These are phyloP conservation scores for Hygrophorus pudorinus DNA, from an alignment of 768 basidiomycete genomes.

Conservation along the genomic window DNA sequence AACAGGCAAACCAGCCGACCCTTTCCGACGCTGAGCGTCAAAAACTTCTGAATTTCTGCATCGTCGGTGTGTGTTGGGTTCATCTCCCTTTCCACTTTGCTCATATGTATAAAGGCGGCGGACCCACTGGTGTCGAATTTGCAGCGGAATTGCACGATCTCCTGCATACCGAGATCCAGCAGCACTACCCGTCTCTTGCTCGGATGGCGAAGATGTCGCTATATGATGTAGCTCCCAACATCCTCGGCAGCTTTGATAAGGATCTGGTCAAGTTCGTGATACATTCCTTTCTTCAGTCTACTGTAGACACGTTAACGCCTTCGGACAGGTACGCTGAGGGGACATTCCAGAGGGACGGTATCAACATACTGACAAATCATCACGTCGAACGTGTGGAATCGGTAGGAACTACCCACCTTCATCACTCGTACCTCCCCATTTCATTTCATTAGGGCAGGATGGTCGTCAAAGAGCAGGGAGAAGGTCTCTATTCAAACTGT, in stretches of 20 bases:
- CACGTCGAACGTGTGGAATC: conserved; percentile 63
- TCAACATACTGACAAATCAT: conserved; percentile 59
- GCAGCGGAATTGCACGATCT: conserved; percentile 77
- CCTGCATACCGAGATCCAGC: conserved; percentile 51
- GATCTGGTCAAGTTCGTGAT: conserved; percentile 44
- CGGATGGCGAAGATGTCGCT: conserved; percentile 62
- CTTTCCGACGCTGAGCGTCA: conserved; percentile 65
- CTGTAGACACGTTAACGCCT: background rate
- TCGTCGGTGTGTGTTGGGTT: conserved; percentile 50
- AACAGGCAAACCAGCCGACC: conserved; percentile 77
- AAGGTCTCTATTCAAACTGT: conserved; percentile 32
- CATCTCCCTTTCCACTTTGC: conserved; percentile 2
- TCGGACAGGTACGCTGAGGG: conserved; percentile 50
- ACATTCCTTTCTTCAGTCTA: background rate
- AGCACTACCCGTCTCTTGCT: conserved; percentile 54
- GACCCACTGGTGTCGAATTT: conserved; percentile 76
- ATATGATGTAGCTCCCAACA: conserved; percentile 73
- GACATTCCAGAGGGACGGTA: conserved; percentile 66
- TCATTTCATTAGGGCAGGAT: conserved; percentile 40
- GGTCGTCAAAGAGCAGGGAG: conserved; percentile 61
- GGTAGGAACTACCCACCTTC: conserved; percentile 22
- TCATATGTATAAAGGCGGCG: conserved; percentile 40
- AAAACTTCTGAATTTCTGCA: conserved; percentile 75
- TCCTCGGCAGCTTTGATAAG: conserved; percentile 67
- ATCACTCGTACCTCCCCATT: background rate